phyloP scores from a whole-genome alignment of 345 rosid species.

The Xanthoceras sorbifolium region DNA sequence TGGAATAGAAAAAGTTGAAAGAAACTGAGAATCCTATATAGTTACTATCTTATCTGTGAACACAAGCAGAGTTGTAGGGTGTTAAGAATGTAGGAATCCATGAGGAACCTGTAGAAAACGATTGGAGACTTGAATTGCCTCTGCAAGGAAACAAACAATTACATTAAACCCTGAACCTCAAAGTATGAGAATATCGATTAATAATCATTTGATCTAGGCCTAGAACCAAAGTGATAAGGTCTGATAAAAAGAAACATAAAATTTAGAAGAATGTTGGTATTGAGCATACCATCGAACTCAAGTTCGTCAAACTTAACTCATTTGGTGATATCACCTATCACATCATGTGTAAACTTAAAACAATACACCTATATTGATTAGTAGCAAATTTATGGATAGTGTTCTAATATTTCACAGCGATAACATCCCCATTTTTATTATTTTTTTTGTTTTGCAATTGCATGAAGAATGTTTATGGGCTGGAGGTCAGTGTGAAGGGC shows the following conservation, averaged over 20 bases:
- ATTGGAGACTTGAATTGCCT: too few species aligned
- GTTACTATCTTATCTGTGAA: too few species aligned
- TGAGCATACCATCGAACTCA: background rate
- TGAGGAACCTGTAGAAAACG: too few species aligned
- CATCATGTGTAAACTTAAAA: background rate
- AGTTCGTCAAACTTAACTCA: background rate
- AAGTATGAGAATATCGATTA: too few species aligned
- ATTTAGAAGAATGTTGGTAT: background rate
- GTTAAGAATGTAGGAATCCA: too few species aligned
- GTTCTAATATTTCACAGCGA: background rate
- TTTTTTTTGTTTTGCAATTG: background rate
- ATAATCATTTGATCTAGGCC: too few species aligned
- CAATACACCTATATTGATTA: background rate
- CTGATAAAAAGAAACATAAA: too few species aligned
- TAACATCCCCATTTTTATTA: background rate
- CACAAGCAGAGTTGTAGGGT: too few species aligned
- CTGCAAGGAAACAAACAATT: too few species aligned
- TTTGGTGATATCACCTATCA: background rate
- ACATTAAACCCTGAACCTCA: too few species aligned
- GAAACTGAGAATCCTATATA: too few species aligned
- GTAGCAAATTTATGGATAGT: background rate
- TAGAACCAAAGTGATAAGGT: background rate
- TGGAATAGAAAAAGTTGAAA: too few species aligned
- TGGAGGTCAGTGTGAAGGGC: background rate
- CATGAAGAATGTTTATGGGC: background rate